These are phyloP conservation scores for Pseudopyricularia cyperi DNA, from an alignment of 2,329 filamentous ascomycete genomes.

Conservation along the genomic window DNA sequence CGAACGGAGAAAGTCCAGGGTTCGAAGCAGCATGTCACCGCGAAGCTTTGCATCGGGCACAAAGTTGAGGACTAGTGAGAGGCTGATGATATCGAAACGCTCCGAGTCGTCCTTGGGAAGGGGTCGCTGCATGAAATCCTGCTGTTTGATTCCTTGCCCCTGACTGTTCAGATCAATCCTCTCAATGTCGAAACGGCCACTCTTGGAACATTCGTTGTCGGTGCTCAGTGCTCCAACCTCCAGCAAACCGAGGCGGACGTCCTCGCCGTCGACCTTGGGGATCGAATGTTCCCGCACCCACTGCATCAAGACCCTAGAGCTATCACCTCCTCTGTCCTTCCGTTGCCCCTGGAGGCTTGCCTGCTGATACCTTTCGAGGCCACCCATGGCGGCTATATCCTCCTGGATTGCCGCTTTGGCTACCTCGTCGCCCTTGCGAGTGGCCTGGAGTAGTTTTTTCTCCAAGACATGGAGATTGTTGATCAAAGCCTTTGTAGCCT, in stretches of 20 bases:
- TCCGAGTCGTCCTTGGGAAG: conserved; percentile 49
- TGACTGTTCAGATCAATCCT: conserved; percentile 89
- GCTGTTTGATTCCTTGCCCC: conserved; percentile 64
- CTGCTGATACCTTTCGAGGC: conserved; percentile 50
- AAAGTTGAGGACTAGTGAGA: conserved; percentile 90
- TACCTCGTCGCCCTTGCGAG: conserved; percentile 36
- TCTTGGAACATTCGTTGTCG: conserved; percentile 70
- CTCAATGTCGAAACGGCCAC: conserved; percentile 56
- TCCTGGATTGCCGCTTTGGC: conserved; percentile 31
- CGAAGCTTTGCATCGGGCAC: conserved; percentile 64
- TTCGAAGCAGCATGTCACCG: conserved; percentile 76
- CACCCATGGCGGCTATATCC: conserved; percentile 45
- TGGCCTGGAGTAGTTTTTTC: conserved; percentile 45
- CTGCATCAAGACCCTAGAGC: conserved; percentile 48
- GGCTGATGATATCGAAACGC: conserved; percentile 76
- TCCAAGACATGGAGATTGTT: conserved; percentile 53
- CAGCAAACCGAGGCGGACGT: conserved; percentile 48
- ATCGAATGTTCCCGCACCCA: conserved; percentile 33
- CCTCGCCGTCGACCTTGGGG: conserved; percentile 6
- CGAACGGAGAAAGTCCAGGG: conserved; percentile 52
- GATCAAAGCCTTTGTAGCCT: conserved; percentile 50
- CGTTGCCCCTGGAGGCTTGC: conserved; percentile 58
- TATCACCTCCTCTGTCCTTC: conserved; percentile 53
- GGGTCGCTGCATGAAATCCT: conserved; percentile 88
- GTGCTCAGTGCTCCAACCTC: conserved; percentile 84